Conservation (phyloP, 768 basidiomycete genomes). For the Agaricus blazei region DNA sequence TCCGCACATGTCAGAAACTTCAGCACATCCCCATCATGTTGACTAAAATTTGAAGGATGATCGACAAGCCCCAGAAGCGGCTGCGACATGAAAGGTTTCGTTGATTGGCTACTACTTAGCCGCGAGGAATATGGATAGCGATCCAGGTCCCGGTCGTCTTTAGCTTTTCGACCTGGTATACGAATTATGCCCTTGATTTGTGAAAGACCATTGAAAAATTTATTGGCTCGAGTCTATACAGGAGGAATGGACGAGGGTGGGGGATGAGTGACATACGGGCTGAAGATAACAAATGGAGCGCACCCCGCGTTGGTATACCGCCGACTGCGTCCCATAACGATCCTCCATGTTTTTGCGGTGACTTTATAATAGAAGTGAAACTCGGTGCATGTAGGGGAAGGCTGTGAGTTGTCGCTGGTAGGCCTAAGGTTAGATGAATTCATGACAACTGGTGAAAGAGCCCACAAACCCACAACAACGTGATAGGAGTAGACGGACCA, state of each 20-base stretch:
- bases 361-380: not conserved
- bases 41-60: not conserved
- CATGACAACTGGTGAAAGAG: not conserved
- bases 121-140: constrained; percentile 16
- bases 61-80: constrained; percentile 27
- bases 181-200: constrained; percentile 31
- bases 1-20: constrained; percentile 16
- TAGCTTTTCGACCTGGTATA: constrained; percentile 20
- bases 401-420: not conserved
- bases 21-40: constrained; percentile 16
- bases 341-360: constrained; percentile 5
- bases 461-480: no score
- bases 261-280: not conserved
- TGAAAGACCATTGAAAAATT: constrained; percentile 35
- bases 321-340: constrained; percentile 2
- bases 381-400: not conserved
- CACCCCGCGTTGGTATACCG: constrained; percentile 7
- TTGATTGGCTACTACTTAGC: not conserved
- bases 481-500: no score
- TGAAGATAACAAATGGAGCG: not conserved
- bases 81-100: constrained; percentile 45
- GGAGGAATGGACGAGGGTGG: not conserved
- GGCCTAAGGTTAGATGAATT: not conserved
- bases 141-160: constrained; percentile 17
- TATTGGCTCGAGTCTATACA: constrained; percentile 20